Conservation (phyloP, 257 asterid species). For the Solanum pennellii region DNA sequence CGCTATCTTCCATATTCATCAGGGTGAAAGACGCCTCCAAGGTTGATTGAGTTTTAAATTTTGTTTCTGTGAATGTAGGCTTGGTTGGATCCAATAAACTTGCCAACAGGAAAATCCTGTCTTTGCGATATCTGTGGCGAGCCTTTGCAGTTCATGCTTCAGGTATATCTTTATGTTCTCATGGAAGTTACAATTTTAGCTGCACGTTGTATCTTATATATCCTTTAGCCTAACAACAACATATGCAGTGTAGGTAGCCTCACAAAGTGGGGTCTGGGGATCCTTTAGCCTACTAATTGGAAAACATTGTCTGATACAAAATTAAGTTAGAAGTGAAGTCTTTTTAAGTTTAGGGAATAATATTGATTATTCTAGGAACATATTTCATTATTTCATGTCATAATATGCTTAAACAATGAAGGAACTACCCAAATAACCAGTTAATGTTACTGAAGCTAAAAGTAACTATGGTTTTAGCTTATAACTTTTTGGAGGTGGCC, state of each 20-base stretch:
- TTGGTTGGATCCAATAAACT: constrained; percentile 81
- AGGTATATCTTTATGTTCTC: constrained; percentile 37
- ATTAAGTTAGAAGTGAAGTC: not conserved
- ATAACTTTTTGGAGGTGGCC: too few relatives aligned
- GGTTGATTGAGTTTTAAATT: not conserved
- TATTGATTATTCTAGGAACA: not conserved
- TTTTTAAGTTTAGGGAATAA: not conserved
- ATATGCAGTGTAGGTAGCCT: not conserved
- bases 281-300: not conserved
- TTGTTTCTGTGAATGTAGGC: constrained; percentile 38
- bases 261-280: not conserved
- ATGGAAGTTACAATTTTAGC: not conserved
- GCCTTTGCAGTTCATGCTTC: constrained; percentile 90
- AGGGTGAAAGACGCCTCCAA: not conserved
- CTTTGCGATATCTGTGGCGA: constrained; percentile 72
- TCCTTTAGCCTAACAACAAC: not conserved
- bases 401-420: not conserved
- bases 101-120: constrained; percentile 51
- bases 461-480: not conserved
- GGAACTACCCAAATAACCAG: not conserved
- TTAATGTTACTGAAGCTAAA: not conserved
- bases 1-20: not conserved
- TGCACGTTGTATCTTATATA: not conserved
- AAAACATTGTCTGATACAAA: not conserved
- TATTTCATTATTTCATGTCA: not conserved